phyloP scores from a whole-genome alignment of 148 eudicot species.

The Diospyros lotus region DNA sequence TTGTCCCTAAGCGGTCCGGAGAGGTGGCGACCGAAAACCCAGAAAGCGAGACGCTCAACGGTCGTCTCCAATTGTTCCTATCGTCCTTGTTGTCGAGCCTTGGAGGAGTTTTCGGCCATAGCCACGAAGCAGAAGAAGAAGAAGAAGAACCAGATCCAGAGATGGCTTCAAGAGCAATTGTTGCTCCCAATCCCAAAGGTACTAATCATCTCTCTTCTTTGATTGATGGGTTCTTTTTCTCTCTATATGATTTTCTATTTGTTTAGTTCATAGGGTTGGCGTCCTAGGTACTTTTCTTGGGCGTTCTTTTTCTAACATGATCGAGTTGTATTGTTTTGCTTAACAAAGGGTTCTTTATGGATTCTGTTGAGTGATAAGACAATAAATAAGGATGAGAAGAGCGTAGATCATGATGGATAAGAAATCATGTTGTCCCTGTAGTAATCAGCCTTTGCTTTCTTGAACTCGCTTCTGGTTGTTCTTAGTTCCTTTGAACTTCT shows the following conservation, averaged over 20 bases:
- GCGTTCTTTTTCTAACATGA: too few species aligned
- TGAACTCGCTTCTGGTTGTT: too few species aligned
- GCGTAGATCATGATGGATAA: too few species aligned
- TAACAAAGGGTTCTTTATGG: neutral
- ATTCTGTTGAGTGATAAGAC: neutral
- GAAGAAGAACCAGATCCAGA: slow-evolving; percentile 10
- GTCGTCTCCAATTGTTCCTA: slow-evolving; percentile 59
- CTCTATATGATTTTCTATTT: neutral
- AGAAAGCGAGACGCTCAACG: slow-evolving; percentile 43
- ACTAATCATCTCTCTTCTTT: neutral
- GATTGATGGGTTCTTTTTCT: neutral
- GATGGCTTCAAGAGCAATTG: slow-evolving; percentile 38
- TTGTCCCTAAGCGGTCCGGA: neutral
- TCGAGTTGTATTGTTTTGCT: too few species aligned
- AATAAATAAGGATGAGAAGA: too few species aligned
- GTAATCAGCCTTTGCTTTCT: too few species aligned
- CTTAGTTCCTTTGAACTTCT: neutral
- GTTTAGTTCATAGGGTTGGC: too few species aligned
- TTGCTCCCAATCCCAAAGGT: slow-evolving; percentile 27
- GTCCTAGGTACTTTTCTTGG: too few species aligned
- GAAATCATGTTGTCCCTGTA: neutral
- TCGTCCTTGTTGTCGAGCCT: slow-evolving; percentile 47
- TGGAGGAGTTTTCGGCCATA: slow-evolving; percentile 47
- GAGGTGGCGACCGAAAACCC: slow-evolving; percentile 49
- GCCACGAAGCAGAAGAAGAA: slow-evolving; percentile 10